phyloP scores from a whole-genome alignment of 2,329 filamentous ascomycete species.

The Ascochyta fabae region DNA sequence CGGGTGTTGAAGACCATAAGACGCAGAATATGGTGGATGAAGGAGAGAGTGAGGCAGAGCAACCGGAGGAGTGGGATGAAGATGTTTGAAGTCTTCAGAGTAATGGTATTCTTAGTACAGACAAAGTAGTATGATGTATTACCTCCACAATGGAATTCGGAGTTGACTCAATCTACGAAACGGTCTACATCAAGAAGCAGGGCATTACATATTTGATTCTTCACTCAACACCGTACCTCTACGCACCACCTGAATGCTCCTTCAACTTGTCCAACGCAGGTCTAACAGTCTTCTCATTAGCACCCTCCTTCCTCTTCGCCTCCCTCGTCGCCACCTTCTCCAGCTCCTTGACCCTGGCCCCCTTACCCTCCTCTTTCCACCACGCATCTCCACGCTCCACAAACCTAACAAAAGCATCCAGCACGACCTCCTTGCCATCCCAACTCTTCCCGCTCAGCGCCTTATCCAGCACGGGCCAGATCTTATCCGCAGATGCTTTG shows the following conservation, averaged over 20 bases:
- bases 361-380: slow-evolving; percentile 62
- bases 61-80: neutral
- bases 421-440: slow-evolving; percentile 84
- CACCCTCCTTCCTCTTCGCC: slow-evolving; percentile 88
- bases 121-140: too few species aligned
- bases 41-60: neutral
- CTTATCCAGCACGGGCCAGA: slow-evolving; percentile 87
- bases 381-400: slow-evolving; percentile 68
- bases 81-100: neutral
- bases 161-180: too few species aligned
- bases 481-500: slow-evolving; percentile 62
- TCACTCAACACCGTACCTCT: neutral
- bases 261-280: slow-evolving; percentile 27
- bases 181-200: too few species aligned
- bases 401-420: slow-evolving; percentile 81
- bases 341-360: slow-evolving; percentile 68
- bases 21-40: neutral
- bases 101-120: neutral
- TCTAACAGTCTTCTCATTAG: slow-evolving; percentile 60
- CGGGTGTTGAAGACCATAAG: too few species aligned
- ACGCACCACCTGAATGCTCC: slow-evolving; percentile 3
- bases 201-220: too few species aligned
- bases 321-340: slow-evolving; percentile 76
- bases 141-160: too few species aligned
- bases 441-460: slow-evolving; percentile 89